Percentiles rank a stretch among this genome's conserved stretches.
phyloP scores from a whole-genome alignment of 139 green algal genomes.

The Pleodorina starrii region DNA sequence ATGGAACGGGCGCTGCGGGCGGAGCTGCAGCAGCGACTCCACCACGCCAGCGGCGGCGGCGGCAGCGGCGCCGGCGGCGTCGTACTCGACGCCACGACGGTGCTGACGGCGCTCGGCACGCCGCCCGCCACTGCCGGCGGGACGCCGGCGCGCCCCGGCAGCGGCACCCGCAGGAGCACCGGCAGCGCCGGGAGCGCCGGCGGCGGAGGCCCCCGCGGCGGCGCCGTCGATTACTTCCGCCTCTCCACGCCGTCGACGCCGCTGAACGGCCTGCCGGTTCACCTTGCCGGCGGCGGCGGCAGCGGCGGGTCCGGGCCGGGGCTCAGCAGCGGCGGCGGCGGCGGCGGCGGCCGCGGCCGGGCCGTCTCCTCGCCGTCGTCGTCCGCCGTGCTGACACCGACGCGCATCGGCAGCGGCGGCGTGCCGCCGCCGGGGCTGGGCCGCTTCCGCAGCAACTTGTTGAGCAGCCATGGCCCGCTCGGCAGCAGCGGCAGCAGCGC shows the following conservation, averaged over 20 bases:
- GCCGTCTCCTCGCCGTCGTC: background rate
- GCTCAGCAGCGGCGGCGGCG: too few species aligned
- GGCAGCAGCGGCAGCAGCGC: background rate
- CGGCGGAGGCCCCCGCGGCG: background rate
- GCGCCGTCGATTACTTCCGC: conserved; percentile 16
- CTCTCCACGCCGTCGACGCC: conserved; percentile 42
- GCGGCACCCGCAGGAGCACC: conserved; percentile 26
- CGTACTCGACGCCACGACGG: background rate
- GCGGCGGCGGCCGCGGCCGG: background rate
- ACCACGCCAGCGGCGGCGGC: background rate
- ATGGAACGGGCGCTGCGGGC: conserved; percentile 40
- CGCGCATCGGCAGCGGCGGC: background rate
- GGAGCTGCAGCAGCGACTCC: conserved; percentile 40
- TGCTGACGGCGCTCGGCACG: background rate
- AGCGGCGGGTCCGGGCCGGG: too few species aligned
- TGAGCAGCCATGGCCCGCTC: background rate
- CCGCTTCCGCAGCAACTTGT: conserved; percentile 4
- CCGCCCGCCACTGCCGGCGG: background rate
- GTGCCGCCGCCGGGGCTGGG: background rate
- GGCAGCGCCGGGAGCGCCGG: background rate
- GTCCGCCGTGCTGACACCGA: background rate
- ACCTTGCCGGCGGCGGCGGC: background rate
- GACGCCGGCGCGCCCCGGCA: background rate
- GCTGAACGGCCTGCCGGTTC: background rate
- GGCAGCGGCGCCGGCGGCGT: background rate